These are phyloP conservation scores for Linnemannia elongata DNA, from an alignment of 192 early-diverging fungal species.

Conservation along the genomic window DNA sequence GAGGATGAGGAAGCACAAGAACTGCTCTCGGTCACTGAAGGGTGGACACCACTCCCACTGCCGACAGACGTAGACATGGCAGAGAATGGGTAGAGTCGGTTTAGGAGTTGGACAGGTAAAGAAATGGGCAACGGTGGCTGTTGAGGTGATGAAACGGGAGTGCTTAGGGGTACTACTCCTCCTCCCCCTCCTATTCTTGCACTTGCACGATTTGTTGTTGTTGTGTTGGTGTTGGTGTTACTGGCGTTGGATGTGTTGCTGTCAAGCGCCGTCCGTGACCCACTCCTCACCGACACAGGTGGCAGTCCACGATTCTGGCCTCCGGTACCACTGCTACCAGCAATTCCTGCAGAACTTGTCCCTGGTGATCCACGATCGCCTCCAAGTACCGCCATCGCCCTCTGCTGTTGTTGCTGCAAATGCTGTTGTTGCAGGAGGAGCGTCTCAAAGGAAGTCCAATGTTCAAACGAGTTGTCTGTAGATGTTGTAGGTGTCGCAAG, in stretches of 20 bases:
- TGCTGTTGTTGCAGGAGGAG: neutral
- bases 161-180: neutral
- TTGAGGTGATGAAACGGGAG: neutral
- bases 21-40: neutral
- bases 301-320: neutral
- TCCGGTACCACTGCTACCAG: neutral
- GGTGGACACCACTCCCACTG: neutral
- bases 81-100: slow-evolving; percentile 40
- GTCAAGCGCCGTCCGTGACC: neutral
- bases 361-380: neutral
- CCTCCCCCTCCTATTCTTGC: too few relatives aligned
- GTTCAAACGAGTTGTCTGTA: slow-evolving; percentile 16
- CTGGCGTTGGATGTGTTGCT: neutral
- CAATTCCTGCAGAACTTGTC: neutral
- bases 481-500: slow-evolving; percentile 31
- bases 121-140: neutral
- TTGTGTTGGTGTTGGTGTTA: neutral
- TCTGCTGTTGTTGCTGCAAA: neutral
- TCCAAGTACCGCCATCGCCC: neutral
- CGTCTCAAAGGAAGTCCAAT: slow-evolving; percentile 5
- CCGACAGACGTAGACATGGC: neutral
- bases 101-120: slow-evolving; percentile 27
- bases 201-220: neutral
- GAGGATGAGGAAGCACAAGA: slow-evolving; percentile 11
- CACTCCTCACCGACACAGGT: neutral